Conservation (phyloP, 495 filamentous ascomycete species). For the Penicillium cosmopolitanum region DNA sequence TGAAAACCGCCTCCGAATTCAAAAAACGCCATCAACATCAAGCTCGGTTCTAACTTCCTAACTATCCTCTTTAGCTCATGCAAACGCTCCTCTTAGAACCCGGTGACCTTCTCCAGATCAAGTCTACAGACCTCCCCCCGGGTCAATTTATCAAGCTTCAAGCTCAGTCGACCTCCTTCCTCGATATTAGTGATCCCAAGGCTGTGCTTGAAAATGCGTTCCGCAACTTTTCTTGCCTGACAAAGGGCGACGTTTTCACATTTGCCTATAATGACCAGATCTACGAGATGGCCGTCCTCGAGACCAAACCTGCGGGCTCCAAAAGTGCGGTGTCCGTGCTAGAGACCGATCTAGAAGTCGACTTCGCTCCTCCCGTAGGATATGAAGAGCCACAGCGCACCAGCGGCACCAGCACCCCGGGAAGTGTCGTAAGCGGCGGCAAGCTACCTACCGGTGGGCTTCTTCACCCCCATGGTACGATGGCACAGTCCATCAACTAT, state of each 20-base stretch:
- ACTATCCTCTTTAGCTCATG: conserved; percentile 71
- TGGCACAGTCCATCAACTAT: conserved; percentile 98
- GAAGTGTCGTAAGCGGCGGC: conserved; percentile 59
- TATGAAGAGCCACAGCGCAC: conserved; percentile 78
- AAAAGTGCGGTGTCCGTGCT: conserved; percentile 86
- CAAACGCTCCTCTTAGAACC: conserved; percentile 84
- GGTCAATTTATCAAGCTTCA: conserved; percentile 94
- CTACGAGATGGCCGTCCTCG: conserved; percentile 89
- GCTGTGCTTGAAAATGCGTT: conserved; percentile 97
- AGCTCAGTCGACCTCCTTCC: conserved; percentile 86
- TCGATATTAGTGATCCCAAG: conserved; percentile 95
- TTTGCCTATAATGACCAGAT: conserved; percentile 93
- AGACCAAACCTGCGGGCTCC: conserved; percentile 80
- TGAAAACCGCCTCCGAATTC: neutral
- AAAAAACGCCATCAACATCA: neutral
- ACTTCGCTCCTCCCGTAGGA: conserved; percentile 91
- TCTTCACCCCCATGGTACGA: conserved; percentile 81
- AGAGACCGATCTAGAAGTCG: conserved; percentile 93
- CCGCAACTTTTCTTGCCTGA: conserved; percentile 90
- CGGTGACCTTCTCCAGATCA: conserved; percentile 92
- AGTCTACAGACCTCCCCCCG: conserved; percentile 86
- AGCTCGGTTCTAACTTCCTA: neutral
- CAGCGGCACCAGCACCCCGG: conserved; percentile 67
- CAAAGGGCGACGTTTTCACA: conserved; percentile 89
- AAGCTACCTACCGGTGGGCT: conserved; percentile 71